Evolutionary conservation across 75 land plant species (phyloP).

Genomic region (Cunninghamia lanceolata): DNA sequence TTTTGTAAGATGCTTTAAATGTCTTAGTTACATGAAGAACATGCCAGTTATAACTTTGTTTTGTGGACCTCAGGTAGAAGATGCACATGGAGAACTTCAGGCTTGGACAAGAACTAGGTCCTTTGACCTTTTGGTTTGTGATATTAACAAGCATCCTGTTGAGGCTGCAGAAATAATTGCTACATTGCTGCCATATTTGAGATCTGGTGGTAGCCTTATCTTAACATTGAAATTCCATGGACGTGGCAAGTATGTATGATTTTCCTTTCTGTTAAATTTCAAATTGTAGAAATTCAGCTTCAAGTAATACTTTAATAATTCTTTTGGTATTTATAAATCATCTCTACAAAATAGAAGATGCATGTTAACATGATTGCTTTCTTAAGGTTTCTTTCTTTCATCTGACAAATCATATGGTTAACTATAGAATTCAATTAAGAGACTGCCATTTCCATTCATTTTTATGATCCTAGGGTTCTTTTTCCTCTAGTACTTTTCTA

Average conservation of each 20-base stretch:
- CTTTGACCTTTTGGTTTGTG: constrained; percentile 30
- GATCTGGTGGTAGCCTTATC: constrained; percentile 16
- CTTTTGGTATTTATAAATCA: not conserved
- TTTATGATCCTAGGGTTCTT: too few relatives aligned
- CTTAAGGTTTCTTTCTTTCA: not conserved
- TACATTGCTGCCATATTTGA: constrained; percentile 17
- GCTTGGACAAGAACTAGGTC: constrained; percentile 13
- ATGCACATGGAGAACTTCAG: constrained; percentile 11
- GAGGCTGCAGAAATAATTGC: constrained; percentile 22
- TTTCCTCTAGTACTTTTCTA: too few relatives aligned
- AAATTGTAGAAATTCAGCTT: not conserved
- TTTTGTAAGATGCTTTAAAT: not conserved
- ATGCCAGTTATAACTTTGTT: not conserved
- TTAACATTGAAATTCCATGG: constrained; percentile 29
- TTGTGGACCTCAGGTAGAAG: constrained; percentile 16
- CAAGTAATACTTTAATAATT: not conserved
- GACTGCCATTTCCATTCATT: not conserved
- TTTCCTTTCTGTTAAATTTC: not conserved
- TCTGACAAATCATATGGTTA: not conserved
- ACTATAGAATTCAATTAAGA: not conserved
- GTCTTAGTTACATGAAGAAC: not conserved
- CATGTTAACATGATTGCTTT: not conserved
- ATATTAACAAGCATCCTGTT: constrained; percentile 24
- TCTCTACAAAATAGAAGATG: not conserved
- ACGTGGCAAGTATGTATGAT: constrained; percentile 20